These are phyloP conservation scores for Starmerella kuoi DNA, from an alignment of 805 yeast genomes.

Conservation along the genomic window DNA sequence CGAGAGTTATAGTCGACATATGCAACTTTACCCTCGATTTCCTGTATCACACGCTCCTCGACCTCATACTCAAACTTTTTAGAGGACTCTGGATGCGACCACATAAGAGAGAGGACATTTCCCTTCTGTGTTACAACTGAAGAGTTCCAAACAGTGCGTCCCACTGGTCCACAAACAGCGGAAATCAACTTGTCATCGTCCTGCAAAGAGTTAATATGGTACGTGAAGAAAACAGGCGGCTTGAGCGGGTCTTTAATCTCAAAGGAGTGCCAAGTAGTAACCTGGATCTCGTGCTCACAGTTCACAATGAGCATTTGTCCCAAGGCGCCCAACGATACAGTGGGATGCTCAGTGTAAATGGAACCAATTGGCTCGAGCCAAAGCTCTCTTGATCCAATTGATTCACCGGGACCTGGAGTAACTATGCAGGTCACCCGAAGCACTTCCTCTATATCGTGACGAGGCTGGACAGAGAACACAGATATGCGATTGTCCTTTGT, in stretches of 20 bases:
- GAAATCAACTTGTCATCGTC: background rate
- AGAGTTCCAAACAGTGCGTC: conserved; percentile 3
- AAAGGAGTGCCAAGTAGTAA: conserved; percentile 19
- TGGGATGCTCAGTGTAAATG: conserved; percentile 8
- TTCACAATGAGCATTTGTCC: conserved; percentile 13
- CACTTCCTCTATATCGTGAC: conserved; percentile 20
- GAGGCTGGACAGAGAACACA: conserved; percentile 14
- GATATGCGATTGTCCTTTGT: conserved; percentile 17
- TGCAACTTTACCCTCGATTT: conserved; percentile 9
- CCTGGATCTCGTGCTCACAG: conserved; percentile 9
- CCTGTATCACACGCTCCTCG: background rate
- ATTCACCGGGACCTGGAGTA: conserved; percentile 33
- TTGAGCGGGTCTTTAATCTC: conserved; percentile 26
- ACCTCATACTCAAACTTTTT: conserved; percentile 6
- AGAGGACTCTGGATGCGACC: background rate
- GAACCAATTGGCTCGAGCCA: conserved; percentile 21
- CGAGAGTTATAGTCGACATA: conserved; percentile 33
- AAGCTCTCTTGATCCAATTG: conserved; percentile 29
- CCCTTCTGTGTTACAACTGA: conserved; percentile 4
- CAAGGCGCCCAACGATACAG: conserved; percentile 5
- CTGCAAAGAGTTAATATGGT: background rate
- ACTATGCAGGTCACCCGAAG: conserved; percentile 9
- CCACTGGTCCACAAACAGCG: background rate
- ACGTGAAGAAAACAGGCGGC: conserved; percentile 7
- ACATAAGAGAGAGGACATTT: background rate